Percentiles rank a stretch among this genome's conserved stretches.
These are phyloP conservation scores for Kingdonia uniflora DNA, from an alignment of 164 flowering plant genomes.

Conservation along the genomic window DNA sequence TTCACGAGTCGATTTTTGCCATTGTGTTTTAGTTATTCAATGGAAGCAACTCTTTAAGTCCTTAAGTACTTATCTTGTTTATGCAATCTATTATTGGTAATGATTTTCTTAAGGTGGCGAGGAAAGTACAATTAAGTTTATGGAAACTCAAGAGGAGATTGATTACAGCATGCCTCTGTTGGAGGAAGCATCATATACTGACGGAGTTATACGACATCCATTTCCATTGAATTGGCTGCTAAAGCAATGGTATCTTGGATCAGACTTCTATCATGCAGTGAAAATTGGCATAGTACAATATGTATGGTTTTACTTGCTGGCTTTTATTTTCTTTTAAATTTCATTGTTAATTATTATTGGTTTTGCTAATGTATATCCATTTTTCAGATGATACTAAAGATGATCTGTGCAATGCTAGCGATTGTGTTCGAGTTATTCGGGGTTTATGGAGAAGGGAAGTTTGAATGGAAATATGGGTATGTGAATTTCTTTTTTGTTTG, in stretches of 20 bases:
- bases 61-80: neutral
- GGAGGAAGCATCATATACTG: slow-evolving; percentile 50
- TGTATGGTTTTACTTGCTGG: slow-evolving; percentile 40
- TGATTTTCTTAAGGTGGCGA: slow-evolving; percentile 62
- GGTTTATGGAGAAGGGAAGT: slow-evolving; percentile 95
- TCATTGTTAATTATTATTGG: neutral
- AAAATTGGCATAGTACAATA: slow-evolving; percentile 98
- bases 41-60: no score
- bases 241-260: slow-evolving; percentile 83
- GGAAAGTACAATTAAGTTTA: slow-evolving; percentile 65
- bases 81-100: slow-evolving; percentile 1
- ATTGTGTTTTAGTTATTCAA: no score
- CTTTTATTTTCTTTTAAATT: neutral
- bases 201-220: slow-evolving; percentile 90
- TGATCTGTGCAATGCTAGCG: slow-evolving; percentile 82
- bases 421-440: slow-evolving; percentile 70
- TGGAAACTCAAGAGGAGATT: slow-evolving; percentile 54
- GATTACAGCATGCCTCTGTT: slow-evolving; percentile 56
- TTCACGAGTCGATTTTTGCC: no score
- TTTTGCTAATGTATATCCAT: slow-evolving; percentile 1
- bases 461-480: slow-evolving; percentile 96
- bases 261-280: slow-evolving; percentile 88
- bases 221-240: slow-evolving; percentile 81
- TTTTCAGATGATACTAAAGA: slow-evolving; percentile 89
- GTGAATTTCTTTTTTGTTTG: slow-evolving; percentile 3